These are phyloP conservation scores for Sporormia fimetaria DNA, from an alignment of 495 filamentous ascomycete species.

Conservation along the genomic window DNA sequence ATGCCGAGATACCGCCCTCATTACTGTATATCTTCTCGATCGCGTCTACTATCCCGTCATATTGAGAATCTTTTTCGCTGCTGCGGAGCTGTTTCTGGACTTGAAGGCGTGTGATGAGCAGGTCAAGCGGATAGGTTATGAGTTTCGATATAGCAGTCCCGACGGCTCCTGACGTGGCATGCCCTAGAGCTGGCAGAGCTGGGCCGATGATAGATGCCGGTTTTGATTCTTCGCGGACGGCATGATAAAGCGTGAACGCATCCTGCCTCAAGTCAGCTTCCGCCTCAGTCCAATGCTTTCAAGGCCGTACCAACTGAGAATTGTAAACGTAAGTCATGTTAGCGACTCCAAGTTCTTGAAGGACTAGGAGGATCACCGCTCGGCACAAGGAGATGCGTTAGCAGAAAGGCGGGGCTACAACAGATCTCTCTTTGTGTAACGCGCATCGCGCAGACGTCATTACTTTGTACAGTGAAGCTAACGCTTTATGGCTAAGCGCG, in stretches of 20 bases:
- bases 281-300: no score
- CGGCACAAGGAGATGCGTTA: no score
- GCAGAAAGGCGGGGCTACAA: no score
- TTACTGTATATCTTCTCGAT: conserved; percentile 57
- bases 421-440: no score
- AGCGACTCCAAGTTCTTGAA: no score
- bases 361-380: no score
- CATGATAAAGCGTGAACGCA: conserved; percentile 32
- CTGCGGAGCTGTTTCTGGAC: conserved; percentile 54
- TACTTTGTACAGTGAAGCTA: no score
- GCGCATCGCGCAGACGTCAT: no score
- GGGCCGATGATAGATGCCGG: conserved; percentile 15
- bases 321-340: conserved; percentile 24
- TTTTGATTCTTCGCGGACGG: conserved; percentile 23
- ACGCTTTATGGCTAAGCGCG: no score
- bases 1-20: conserved; percentile 56
- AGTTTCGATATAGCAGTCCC: conserved; percentile 69
- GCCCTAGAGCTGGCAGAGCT: conserved; percentile 72
- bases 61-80: conserved; percentile 32
- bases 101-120: conserved; percentile 78
- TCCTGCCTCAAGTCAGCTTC: conserved; percentile 24
- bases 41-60: conserved; percentile 55
- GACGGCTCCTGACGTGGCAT: conserved; percentile 69
- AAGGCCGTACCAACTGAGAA: not conserved
- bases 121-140: conserved; percentile 68